Evolutionary conservation across 768 basidiomycete species (phyloP), one percentile per base, ranked within the genome.

Genomic region (Obba rivulosa): DNA sequence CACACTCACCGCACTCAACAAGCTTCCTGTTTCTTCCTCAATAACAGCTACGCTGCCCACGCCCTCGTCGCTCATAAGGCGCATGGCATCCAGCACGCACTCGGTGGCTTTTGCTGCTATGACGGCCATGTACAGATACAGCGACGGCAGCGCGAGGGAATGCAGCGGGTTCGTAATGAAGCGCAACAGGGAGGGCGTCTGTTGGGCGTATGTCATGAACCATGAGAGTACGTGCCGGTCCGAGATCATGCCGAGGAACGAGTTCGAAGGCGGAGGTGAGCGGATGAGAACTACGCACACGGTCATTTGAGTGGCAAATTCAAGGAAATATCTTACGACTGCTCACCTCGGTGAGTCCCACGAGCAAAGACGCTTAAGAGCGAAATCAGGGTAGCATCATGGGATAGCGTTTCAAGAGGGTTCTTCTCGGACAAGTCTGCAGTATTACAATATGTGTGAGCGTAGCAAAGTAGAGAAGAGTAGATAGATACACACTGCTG

Each of bases 381-480:
- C 2, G 79, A 75, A 11, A 88, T 62, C 20, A 87, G 57, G 2
- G 75, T 83, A 2, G 87, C 83, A 37, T 81, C 75, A 49, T 85
- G 66, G 0, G 82, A 74, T 7, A 89, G 62, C 18, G 69, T 70
- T 46, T 85, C 76, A 24, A 90, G 71, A 8, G 85, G 83, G 52
- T 92, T 91, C 72, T 92, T 92, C 65, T 89, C 85, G 11, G 89
- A 91, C 28, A 91, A 71, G 64, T 92, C 89, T 92, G 41, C 16
- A 38, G n/a, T 24, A 11, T 11, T 28, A 45, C 45, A 52, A 56
- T 38, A 52, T 44, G 16, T 39, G 20, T 22, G 28, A 8, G 2
- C 21, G 8, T n/a, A 17, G n/a, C 41, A 8, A 23, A n/a, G 13
- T 34, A 8, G 23, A 28, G 13, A n/a, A 35, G 41, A 9, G 11